phyloP scores from a whole-genome alignment of 2,329 filamentous ascomycete species.

The Clarireedia hainanense region DNA sequence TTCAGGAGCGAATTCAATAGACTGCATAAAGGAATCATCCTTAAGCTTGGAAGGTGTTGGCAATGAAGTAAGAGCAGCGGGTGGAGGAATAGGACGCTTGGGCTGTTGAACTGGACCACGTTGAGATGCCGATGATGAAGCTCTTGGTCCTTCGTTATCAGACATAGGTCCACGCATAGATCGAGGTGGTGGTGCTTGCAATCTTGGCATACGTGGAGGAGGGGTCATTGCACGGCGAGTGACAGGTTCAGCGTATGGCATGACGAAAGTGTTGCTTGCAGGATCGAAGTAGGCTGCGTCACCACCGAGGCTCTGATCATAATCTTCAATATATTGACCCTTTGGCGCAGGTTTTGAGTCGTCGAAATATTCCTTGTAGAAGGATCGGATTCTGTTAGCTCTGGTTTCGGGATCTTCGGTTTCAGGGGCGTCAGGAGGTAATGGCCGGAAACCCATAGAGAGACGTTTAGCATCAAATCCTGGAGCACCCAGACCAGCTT shows the following conservation, averaged over 20 bases:
- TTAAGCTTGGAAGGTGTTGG: constrained; percentile 80
- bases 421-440: constrained; percentile 71
- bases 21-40: constrained; percentile 65
- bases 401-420: constrained; percentile 88
- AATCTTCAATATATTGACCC: constrained; percentile 66
- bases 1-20: constrained; percentile 84
- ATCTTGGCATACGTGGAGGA: constrained; percentile 53
- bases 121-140: constrained; percentile 56
- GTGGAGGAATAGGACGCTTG: constrained; percentile 61
- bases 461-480: constrained; percentile 48
- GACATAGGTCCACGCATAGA: constrained; percentile 30
- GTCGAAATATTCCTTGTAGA: constrained; percentile 99
- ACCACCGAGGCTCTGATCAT: constrained; percentile 57
- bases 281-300: constrained; percentile 40
- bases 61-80: constrained; percentile 62
- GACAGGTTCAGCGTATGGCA: constrained; percentile 78
- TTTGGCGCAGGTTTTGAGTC: constrained; percentile 50
- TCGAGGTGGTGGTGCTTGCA: constrained; percentile 32
- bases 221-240: constrained; percentile 93
- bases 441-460: constrained; percentile 70
- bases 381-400: constrained; percentile 93
- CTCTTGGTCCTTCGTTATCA: constrained; percentile 41
- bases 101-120: constrained; percentile 25
- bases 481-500: constrained; percentile 45
- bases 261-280: constrained; percentile 48